Percentiles rank a stretch among this genome's conserved stretches.
These are phyloP conservation scores for Annulohypoxylon moriforme DNA, from an alignment of 495 filamentous ascomycete species.

Conservation along the genomic window DNA sequence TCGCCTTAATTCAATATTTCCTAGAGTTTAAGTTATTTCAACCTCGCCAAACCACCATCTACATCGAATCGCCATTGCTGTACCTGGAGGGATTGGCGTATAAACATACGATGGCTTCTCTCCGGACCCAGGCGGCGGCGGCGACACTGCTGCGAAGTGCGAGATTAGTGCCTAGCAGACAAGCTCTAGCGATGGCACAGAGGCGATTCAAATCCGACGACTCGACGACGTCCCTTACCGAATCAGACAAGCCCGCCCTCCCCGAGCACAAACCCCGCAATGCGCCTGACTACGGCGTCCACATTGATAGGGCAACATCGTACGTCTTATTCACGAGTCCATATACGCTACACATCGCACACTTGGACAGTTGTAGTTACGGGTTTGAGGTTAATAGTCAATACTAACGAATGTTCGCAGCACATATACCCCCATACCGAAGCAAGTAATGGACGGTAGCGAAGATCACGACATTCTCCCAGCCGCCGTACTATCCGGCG, in stretches of 20 bases:
- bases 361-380: too few relatives aligned
- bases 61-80: slow-evolving; percentile 14
- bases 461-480: slow-evolving; percentile 79
- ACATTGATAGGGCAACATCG: slow-evolving; percentile 84
- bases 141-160: slow-evolving; percentile 59
- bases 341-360: background rate
- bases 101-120: slow-evolving; percentile 52
- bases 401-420: slow-evolving; percentile 56
- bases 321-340: slow-evolving; percentile 50
- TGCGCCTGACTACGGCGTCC: slow-evolving; percentile 81
- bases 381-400: background rate
- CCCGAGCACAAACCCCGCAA: slow-evolving; percentile 62
- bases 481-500: slow-evolving; percentile 89
- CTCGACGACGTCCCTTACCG: slow-evolving; percentile 46
- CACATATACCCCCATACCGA: slow-evolving; percentile 88
- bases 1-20: slow-evolving; percentile 32
- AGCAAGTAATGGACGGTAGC: slow-evolving; percentile 87
- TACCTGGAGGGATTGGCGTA: slow-evolving; percentile 2
- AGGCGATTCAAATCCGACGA: slow-evolving; percentile 60
- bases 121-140: slow-evolving; percentile 57
- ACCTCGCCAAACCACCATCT: background rate
- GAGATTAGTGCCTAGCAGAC: slow-evolving; percentile 47
- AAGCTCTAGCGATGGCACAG: slow-evolving; percentile 53
- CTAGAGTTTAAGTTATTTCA: background rate
- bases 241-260: slow-evolving; percentile 36